These are phyloP conservation scores for Hamamelis virginiana DNA, from an alignment of 164 flowering plant genomes.

Conservation along the genomic window DNA sequence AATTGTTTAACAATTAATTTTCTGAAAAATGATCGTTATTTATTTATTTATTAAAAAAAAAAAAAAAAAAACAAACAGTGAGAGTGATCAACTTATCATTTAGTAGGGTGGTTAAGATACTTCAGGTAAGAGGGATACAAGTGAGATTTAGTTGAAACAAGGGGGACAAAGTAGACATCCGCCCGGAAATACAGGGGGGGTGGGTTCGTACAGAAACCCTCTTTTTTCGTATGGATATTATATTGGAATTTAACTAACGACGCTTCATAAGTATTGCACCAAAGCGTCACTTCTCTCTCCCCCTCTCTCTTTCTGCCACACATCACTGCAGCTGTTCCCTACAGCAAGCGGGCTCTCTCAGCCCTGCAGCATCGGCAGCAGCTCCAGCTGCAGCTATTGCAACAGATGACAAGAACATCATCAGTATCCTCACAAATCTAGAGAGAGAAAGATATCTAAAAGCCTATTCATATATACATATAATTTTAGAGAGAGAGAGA, in stretches of 20 bases:
- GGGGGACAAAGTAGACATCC: constrained; percentile 52
- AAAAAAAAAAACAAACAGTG: no score
- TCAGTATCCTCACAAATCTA: background rate
- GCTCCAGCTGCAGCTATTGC: constrained; percentile 20
- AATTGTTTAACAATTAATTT: no score
- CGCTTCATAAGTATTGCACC: background rate
- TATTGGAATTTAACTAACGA: constrained; percentile 10
- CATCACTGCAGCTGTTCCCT: constrained; percentile 15
- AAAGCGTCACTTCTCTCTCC: background rate
- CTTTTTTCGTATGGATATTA: background rate
- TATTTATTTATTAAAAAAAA: no score
- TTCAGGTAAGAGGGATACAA: constrained; percentile 21
- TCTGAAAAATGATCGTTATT: no score
- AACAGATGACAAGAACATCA: constrained; percentile 17
- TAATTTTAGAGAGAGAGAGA: background rate
- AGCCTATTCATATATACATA: background rate
- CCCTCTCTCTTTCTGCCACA: constrained; percentile 27
- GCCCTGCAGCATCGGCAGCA: constrained; percentile 25
- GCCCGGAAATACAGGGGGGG: constrained; percentile 48
- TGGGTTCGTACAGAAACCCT: no score
- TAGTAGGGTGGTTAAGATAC: no score
- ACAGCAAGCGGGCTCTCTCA: constrained; percentile 19
- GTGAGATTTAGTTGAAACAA: constrained; percentile 29
- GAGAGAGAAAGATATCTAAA: background rate
- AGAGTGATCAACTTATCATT: no score